Evolutionary conservation across 2,329 filamentous ascomycete species (phyloP).

Genomic region (Penicillium sp.): DNA sequence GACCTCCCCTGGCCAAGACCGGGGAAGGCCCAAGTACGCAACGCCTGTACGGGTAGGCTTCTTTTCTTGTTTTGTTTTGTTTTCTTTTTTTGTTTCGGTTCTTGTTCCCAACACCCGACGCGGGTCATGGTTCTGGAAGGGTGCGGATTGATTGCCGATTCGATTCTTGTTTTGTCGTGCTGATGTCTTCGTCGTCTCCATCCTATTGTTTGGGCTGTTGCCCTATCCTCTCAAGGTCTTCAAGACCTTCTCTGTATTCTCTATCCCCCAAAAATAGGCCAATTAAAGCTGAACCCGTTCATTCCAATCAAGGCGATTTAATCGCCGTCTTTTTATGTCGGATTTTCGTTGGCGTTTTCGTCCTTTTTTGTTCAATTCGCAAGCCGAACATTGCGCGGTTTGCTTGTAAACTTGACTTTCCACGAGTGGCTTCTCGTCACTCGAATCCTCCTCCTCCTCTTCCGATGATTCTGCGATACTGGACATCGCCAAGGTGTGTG

Average conservation of each 20-base stretch:
- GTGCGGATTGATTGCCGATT: not conserved
- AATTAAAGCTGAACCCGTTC: not conserved
- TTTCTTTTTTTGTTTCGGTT: not conserved
- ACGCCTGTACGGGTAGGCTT: constrained; percentile 13
- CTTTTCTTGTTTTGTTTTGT: not conserved
- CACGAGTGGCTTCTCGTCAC: not conserved
- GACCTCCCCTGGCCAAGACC: not conserved
- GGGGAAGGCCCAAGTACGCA: constrained; percentile 9
- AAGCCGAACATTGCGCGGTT: not conserved
- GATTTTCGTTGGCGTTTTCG: not conserved
- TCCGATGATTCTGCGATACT: constrained; percentile 1
- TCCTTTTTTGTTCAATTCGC: not conserved
- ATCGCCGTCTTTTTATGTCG: not conserved
- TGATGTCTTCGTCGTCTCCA: not conserved
- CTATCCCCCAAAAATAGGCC: not conserved
- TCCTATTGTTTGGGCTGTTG: too few relatives aligned
- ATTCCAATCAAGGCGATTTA: not conserved
- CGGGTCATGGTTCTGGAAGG: constrained; percentile 4
- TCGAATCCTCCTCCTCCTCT: not conserved
- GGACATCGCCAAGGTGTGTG: constrained; percentile 1
- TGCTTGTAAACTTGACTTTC: not conserved
- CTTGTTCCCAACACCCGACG: not conserved
- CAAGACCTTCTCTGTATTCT: not conserved
- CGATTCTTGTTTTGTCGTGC: not conserved
- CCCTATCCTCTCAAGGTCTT: too few relatives aligned